Conservation (phyloP, 495 filamentous ascomycete genomes). For the Bacidia gigantensis region DNA sequence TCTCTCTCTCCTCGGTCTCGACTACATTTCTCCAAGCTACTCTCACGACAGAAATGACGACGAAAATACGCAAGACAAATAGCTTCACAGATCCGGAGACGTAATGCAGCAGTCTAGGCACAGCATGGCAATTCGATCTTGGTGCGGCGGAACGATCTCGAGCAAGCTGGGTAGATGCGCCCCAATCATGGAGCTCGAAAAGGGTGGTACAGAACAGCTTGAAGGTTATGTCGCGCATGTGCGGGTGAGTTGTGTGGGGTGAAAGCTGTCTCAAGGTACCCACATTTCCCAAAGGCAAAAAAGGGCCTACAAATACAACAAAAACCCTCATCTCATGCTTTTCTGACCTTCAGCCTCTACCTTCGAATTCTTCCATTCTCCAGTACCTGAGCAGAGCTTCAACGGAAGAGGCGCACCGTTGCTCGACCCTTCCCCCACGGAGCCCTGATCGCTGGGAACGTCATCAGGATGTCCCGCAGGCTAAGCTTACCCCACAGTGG, state of each 20-base stretch:
- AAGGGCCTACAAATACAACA: neutral
- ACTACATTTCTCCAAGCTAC: no score
- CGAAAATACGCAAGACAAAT: neutral
- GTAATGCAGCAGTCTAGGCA: neutral
- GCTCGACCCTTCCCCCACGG: neutral
- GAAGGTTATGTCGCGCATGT: slow-evolving; percentile 8
- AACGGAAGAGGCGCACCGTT: neutral
- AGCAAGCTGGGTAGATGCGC: neutral
- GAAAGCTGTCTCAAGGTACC: neutral
- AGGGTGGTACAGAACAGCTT: neutral
- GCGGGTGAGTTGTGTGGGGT: slow-evolving; percentile 4
- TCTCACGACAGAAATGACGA: no score
- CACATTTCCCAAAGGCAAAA: neutral
- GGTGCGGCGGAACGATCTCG: neutral
- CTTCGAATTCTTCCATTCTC: neutral
- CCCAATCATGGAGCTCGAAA: neutral
- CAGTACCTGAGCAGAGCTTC: no score
- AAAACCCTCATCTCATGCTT: neutral
- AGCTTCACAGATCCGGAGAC: neutral
- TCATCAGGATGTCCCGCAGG: slow-evolving; percentile 10
- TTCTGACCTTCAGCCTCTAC: neutral
- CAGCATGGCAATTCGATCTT: neutral
- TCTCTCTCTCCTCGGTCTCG: no score
- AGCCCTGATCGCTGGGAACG: neutral
- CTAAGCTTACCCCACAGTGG: slow-evolving; percentile 12